Base-by-base conservation (phyloP, 352 stramenopile genomes). In the Chrysophaeum taylorii region DNA sequence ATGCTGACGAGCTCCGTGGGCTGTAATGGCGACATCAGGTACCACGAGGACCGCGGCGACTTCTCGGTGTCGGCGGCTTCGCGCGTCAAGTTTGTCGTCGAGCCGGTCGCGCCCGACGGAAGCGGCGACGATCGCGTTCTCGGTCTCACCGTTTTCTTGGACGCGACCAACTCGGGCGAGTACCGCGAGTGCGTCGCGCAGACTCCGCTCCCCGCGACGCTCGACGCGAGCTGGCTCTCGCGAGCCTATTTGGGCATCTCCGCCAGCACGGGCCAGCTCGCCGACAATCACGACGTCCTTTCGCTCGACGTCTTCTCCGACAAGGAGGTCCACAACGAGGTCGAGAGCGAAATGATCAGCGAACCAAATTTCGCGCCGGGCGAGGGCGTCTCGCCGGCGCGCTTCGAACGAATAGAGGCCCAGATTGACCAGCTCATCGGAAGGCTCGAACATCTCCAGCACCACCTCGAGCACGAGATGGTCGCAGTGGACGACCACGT, bases 401-500 rank as follows among this genome's bases (percentile, higher is more conserved):
- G 54, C 38, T 39, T 74, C 42, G 27, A 73, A 72, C 29, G 18
- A 16, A n/a, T 62, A 0, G 16, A 72, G 38, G 31, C 50, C 41
- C 57, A 64, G 53, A 2, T 41, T 25, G 48, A 74, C 48, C 64
- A 76, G 9, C 42, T 72, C n/a, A 48, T 54, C 33, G 68, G 75
- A 25, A 35, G 79, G 0, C 54, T 78, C 33, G 68, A 70, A 18
- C 38, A 78, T 25, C 68, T 82, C 27, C 68, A 74, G 36, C 78
- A 85, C 54, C 74, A 86, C 48, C 31, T 86, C 21, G 81, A 86
- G 71, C 74, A 84, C 64, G 68, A 79, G 43, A 70, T 86, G 60
- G 68, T 92, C 42, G 87, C 84, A 71, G 85, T 96, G 78, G 81
- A 89, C 68, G 84, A 95, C 78, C 87, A 89, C 25, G 68, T 93